phyloP scores from a whole-genome alignment of 2,329 filamentous ascomycete genomes.

The Colletotrichum euphorbiae region DNA sequence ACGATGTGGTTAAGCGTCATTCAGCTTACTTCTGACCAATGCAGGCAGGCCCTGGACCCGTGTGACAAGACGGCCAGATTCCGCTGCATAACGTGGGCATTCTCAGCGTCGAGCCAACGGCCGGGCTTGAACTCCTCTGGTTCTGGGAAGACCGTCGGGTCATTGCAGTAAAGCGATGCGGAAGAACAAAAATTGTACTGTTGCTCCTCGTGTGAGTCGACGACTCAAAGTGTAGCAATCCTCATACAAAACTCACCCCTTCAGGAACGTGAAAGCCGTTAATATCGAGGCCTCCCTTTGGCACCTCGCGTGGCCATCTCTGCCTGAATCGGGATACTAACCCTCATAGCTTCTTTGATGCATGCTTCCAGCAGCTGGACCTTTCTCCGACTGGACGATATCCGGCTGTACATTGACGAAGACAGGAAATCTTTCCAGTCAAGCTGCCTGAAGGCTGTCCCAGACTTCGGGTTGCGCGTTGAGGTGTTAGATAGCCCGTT shows the following conservation, averaged over 20 bases:
- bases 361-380: not conserved
- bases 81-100: not conserved
- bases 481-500: slow-evolving; percentile 4
- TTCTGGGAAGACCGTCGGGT: not conserved
- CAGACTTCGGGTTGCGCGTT: not conserved
- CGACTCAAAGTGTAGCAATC: accelerated
- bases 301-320: slow-evolving; percentile 3
- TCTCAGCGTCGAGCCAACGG: not conserved
- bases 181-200: not conserved
- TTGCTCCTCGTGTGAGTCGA: not conserved
- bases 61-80: not conserved
- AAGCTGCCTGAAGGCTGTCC: not conserved
- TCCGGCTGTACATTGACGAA: not conserved
- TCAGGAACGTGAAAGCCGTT: not conserved
- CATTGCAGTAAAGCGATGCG: not conserved
- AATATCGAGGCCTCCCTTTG: not conserved
- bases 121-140: not conserved
- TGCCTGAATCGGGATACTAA: not conserved
- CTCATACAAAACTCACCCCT: not conserved
- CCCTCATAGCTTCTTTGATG: not conserved
- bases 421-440: not conserved
- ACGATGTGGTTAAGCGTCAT: not conserved
- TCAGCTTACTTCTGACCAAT: not conserved
- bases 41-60: not conserved
- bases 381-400: not conserved